phyloP scores from a whole-genome alignment of 1,284 basidiomycete species.

The Testicularia cyperi region DNA sequence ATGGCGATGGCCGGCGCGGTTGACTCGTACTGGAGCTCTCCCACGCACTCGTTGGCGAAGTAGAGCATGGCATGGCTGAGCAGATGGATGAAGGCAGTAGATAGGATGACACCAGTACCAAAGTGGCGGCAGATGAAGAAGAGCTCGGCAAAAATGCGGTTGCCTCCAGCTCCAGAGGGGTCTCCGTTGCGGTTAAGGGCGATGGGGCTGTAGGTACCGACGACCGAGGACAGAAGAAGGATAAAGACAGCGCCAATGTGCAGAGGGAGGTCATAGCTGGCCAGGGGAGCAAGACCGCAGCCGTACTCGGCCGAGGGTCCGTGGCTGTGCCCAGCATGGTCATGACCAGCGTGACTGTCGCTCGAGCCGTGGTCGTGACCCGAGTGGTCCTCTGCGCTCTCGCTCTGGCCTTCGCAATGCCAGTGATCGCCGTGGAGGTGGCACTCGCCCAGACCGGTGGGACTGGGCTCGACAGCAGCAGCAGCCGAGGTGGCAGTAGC shows the following conservation, averaged over 20 bases:
- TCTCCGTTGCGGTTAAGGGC: slow-evolving; percentile 56
- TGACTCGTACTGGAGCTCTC: slow-evolving; percentile 61
- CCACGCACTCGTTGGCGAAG: slow-evolving; percentile 60
- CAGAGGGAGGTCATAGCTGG: slow-evolving; percentile 60
- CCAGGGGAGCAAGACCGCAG: slow-evolving; percentile 52
- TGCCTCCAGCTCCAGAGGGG: neutral
- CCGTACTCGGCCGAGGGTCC: slow-evolving; percentile 59
- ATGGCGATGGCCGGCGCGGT: slow-evolving; percentile 61
- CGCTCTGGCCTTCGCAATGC: slow-evolving; percentile 21
- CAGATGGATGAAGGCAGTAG: slow-evolving; percentile 63
- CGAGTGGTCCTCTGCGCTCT: slow-evolving; percentile 1
- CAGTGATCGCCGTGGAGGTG: slow-evolving; percentile 33
- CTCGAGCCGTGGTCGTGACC: slow-evolving; percentile 13
- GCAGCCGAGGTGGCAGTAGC: neutral
- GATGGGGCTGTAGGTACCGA: slow-evolving; percentile 61
- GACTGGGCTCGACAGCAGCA: slow-evolving; percentile 8
- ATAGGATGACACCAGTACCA: slow-evolving; percentile 62
- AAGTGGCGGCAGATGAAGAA: slow-evolving; percentile 34
- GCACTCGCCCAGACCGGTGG: slow-evolving; percentile 20
- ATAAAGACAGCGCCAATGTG: slow-evolving; percentile 63
- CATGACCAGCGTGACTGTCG: slow-evolving; percentile 19
- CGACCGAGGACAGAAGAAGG: slow-evolving; percentile 59
- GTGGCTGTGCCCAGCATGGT: slow-evolving; percentile 45
- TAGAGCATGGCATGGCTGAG: slow-evolving; percentile 62
- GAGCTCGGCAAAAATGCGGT: slow-evolving; percentile 7